Evolutionary conservation across 176 grass and related monocot species (phyloP).

Genomic region (Carex kokanica): DNA sequence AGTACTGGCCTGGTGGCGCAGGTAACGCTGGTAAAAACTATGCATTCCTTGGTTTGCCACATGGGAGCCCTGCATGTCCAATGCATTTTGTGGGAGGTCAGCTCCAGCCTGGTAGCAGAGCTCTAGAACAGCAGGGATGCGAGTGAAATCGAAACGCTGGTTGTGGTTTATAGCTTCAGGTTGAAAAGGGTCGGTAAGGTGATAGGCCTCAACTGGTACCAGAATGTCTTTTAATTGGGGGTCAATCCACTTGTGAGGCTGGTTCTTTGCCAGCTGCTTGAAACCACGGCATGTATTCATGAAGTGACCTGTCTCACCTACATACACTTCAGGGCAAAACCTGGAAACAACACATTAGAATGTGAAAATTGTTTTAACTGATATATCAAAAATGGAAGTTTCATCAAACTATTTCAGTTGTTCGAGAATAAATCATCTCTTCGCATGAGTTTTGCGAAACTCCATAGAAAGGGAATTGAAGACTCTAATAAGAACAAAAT

Average conservation of each 20-base stretch:
- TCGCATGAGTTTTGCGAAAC: not conserved
- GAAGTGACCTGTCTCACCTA: conserved; percentile 52
- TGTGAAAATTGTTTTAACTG: not conserved
- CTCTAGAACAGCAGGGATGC: conserved; percentile 68
- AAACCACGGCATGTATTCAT: conserved; percentile 69
- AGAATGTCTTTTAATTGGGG: conserved; percentile 64
- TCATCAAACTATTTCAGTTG: not conserved
- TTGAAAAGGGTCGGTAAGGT: conserved; percentile 59
- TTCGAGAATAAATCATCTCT: not conserved
- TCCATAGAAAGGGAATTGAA: not conserved
- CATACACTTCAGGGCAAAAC: conserved; percentile 74
- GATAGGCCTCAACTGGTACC: conserved; percentile 57
- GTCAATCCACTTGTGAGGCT: conserved; percentile 45
- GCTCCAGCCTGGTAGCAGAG: conserved; percentile 86
- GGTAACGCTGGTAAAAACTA: not conserved
- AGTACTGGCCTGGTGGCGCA: not conserved
- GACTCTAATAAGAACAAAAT: not conserved
- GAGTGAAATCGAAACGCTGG: conserved; percentile 66
- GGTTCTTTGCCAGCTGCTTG: conserved; percentile 58
- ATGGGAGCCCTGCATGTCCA: not conserved
- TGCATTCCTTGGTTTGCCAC: not conserved
- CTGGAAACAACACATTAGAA: conserved; percentile 33
- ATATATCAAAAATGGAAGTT: not conserved
- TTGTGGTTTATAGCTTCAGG: conserved; percentile 66
- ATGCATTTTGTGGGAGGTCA: conserved; percentile 35